phyloP scores from a whole-genome alignment of 2,329 filamentous ascomycete genomes.

The Colletotrichum graminicola region DNA sequence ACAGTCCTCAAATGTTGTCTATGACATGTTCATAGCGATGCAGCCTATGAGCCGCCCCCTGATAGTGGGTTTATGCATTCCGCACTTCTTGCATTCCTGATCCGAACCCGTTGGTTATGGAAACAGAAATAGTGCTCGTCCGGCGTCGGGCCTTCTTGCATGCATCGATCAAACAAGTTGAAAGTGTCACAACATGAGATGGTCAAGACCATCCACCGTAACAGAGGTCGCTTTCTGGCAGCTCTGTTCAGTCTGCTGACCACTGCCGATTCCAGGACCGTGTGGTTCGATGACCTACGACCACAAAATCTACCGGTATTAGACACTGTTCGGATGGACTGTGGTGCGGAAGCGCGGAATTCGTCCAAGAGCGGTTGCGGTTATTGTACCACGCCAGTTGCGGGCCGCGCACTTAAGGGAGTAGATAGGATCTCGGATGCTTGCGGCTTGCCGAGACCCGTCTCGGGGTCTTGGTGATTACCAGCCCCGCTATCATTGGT shows the following conservation, averaged over 20 bases:
- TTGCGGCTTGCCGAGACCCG: slow-evolving; percentile 26
- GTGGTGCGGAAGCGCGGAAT: slow-evolving; percentile 36
- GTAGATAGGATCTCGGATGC: slow-evolving; percentile 37
- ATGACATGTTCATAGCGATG: no score
- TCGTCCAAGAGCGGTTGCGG: slow-evolving; percentile 14
- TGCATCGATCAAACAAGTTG: not conserved
- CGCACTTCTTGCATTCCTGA: not conserved
- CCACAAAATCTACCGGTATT: not conserved
- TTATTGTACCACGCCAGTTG: slow-evolving; percentile 13
- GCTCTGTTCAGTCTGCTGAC: slow-evolving; percentile 9
- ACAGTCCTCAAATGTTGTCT: no score
- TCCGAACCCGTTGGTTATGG: not conserved
- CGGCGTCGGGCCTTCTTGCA: not conserved
- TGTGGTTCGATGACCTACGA: not conserved
- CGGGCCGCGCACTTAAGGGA: slow-evolving; percentile 29
- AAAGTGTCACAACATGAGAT: not conserved
- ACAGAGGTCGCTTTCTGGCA: slow-evolving; percentile 27
- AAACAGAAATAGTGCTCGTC: not conserved
- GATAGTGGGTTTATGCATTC: not conserved
- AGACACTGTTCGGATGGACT: slow-evolving; percentile 38
- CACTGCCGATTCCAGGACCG: not conserved
- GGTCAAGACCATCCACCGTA: not conserved
- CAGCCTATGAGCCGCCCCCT: no score
- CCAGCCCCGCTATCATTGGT: slow-evolving; percentile 15
- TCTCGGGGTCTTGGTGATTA: slow-evolving; percentile 25